Conservation (phyloP, 306 rosid species). For the Cicer judaicum region DNA sequence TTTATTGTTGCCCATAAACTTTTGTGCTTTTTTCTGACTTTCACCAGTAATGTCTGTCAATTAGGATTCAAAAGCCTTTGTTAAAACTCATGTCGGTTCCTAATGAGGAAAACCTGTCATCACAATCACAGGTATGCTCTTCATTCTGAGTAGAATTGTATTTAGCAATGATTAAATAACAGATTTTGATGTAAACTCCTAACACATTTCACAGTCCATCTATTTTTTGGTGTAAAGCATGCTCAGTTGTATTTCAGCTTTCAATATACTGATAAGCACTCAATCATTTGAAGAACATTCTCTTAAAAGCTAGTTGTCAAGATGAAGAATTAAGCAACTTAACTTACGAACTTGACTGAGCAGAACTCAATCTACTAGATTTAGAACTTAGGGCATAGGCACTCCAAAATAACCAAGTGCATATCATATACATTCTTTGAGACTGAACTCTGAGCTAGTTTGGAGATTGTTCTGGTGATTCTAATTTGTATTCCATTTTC, state of each 20-base stretch:
- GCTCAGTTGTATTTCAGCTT: conserved; percentile 13
- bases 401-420: not conserved
- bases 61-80: conserved; percentile 43
- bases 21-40: conserved; percentile 43
- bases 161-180: conserved; percentile 19
- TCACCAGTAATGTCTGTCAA: conserved; percentile 29
- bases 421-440: not conserved
- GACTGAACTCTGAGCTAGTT: conserved; percentile 32
- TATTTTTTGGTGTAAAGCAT: conserved; percentile 22
- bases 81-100: conserved; percentile 62
- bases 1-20: conserved; percentile 20
- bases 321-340: not conserved
- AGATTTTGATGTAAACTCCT: conserved; percentile 28
- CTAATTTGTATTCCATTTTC: conserved; percentile 5
- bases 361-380: not conserved
- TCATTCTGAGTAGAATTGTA: conserved; percentile 31
- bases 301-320: not conserved
- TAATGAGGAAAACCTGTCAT: conserved; percentile 63
- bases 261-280: not conserved
- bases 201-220: conserved; percentile 12
- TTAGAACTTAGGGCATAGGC: not conserved
- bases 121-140: conserved; percentile 67
- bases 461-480: conserved; percentile 21
- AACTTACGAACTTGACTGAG: not conserved
- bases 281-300: not conserved